Evolutionary conservation across 495 filamentous ascomycete species (phyloP), one percentile per base, ranked within the genome.

Genomic region (Neurospora intermedia): DNA sequence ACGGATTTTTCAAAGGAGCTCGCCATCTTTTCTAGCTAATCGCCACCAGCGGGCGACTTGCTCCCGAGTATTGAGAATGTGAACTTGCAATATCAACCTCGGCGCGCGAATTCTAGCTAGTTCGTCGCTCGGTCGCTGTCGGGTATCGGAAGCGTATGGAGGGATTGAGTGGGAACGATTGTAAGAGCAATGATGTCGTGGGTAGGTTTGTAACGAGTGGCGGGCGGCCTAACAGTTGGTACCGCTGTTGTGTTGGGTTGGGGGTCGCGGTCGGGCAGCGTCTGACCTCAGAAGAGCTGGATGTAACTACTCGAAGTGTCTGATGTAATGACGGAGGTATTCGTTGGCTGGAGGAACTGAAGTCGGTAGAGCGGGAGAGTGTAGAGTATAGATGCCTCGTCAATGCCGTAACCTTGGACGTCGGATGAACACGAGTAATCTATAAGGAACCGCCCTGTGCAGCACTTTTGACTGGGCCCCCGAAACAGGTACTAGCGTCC

Each of bases 1-100:
- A 96, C 93, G 62, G 92, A 94, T 84, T 96, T 96, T 86, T 96
- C 93, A 76, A 94, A 96, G 70, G 91, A 93, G 78, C 88, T 90
- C 74, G 91, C 88, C 92, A 93, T 94, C 77, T 77, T 80, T 84
- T 71, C 43, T 72, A 69, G 48, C 27, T 48, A 73, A 43, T 66
- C 46, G 72, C 71, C 70, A 69, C 72, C 54, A 70, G 43, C 69
- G 46, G 46, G 70, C 45, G 48, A 71, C 69, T 54, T 41, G 62
- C 62, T 20, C 18, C 20, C 35, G 41, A 66, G 31, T 69, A n/a
- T 13, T 39, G 13, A 20, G 18, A 40, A 31, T 46, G 16, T n/a
- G 41, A 11, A 41, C 42, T 69, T 69, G 62, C 15, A 13, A 41
- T 27, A 23, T 66, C 62, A 15, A 40, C 35, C 46, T 46, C 15